Conservation (phyloP, 192 early-diverging fungal species). For the Coemansia erecta region DNA sequence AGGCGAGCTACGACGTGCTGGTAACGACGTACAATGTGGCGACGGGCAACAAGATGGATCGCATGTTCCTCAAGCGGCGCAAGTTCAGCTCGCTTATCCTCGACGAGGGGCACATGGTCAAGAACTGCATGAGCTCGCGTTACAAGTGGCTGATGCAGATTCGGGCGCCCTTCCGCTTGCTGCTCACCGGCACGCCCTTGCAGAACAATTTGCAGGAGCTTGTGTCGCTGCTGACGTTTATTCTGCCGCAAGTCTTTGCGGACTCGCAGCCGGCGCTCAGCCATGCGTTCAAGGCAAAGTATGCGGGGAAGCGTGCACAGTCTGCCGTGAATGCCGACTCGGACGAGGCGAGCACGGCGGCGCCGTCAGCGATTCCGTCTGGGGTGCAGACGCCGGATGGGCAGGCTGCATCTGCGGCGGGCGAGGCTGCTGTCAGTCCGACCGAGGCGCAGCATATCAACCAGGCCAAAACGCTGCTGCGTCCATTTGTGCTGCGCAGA, state of each 20-base stretch:
- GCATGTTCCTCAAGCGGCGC: conserved; percentile 67
- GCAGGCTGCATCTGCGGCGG: conserved; percentile 7
- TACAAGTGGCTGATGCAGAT: conserved; percentile 76
- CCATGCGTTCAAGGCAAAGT: conserved; percentile 47
- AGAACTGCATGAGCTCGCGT: conserved; percentile 77
- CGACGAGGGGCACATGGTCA: conserved; percentile 91
- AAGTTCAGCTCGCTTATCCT: conserved; percentile 70
- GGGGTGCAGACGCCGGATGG: no score
- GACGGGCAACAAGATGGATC: conserved; percentile 65
- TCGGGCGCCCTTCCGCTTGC: conserved; percentile 57
- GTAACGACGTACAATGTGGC: conserved; percentile 85
- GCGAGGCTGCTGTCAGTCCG: conserved; percentile 15
- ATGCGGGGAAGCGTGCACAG: conserved; percentile 8
- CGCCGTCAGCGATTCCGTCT: conserved; percentile 25
- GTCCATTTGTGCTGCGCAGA: conserved; percentile 84
- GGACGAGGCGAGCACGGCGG: conserved; percentile 37
- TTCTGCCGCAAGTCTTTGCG: conserved; percentile 76
- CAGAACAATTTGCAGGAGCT: conserved; percentile 93
- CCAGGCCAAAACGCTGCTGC: conserved; percentile 78
- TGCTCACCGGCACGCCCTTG: conserved; percentile 82
- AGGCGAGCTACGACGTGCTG: conserved; percentile 59
- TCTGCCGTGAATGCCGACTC: conserved; percentile 17
- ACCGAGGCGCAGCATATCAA: conserved; percentile 62
- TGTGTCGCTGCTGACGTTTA: conserved; percentile 78
- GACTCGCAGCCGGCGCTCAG: conserved; percentile 49